Conservation (phyloP, 345 rosid genomes). For the Lumnitzera littorea region DNA sequence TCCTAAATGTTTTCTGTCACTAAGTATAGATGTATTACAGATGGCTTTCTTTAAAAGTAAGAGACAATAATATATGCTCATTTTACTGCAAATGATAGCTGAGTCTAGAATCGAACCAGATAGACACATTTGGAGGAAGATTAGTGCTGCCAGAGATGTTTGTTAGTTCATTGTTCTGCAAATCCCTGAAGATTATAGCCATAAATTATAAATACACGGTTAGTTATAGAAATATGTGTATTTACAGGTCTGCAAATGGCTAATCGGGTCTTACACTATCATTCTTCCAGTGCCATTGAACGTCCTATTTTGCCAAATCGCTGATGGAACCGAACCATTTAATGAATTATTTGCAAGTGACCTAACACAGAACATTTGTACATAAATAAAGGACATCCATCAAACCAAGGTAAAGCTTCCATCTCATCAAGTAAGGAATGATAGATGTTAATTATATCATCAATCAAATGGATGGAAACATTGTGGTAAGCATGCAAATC, state of each 20-base stretch:
- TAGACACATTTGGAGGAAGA: conserved; percentile 71
- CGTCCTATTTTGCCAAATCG: conserved; percentile 62
- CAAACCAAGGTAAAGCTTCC: background rate
- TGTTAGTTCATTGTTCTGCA: conserved; percentile 57
- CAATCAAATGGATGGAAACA: too few relatives aligned
- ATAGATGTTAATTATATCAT: background rate
- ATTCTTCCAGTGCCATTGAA: conserved; percentile 43
- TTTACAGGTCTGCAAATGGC: background rate
- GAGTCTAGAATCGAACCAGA: conserved; percentile 52
- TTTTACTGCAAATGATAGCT: conserved; percentile 1
- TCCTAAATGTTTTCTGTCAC: background rate
- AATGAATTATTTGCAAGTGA: conserved; percentile 69
- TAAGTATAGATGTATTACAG: background rate
- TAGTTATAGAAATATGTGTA: background rate
- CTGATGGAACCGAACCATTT: conserved; percentile 58
- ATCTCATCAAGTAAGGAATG: background rate
- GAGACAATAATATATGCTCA: too few relatives aligned
- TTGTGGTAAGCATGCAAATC: background rate
- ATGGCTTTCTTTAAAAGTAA: background rate
- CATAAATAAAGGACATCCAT: background rate
- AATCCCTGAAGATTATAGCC: conserved; percentile 43
- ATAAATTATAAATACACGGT: background rate
- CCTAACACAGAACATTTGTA: conserved; percentile 38
- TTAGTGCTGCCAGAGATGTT: conserved; percentile 46
- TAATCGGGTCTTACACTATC: conserved; percentile 48